Conservation (phyloP, 306 rosid species). For the Dicorynia guianensis region DNA sequence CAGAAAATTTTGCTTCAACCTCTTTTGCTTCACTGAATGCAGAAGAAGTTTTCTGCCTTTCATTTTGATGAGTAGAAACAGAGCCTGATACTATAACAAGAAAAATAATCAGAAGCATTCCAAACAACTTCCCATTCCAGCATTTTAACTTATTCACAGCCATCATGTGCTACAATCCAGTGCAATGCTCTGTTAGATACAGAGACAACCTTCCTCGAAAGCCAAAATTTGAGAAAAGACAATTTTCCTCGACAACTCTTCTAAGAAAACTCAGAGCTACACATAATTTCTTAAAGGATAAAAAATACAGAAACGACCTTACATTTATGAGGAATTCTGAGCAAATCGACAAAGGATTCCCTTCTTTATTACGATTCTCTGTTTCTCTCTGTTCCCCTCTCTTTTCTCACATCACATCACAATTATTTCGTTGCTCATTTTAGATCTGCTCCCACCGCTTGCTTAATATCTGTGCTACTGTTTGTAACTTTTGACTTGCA, state of each 20-base stretch:
- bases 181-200: no score
- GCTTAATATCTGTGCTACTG: no score
- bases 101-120: conserved; percentile 39
- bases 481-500: no score
- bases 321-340: no score
- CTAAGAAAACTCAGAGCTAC: neutral
- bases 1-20: conserved; percentile 22
- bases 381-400: no score
- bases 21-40: neutral
- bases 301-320: no score
- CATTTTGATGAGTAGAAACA: conserved; percentile 45
- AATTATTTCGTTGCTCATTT: no score
- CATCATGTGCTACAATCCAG: neutral
- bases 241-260: neutral
- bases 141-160: conserved; percentile 24
- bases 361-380: no score
- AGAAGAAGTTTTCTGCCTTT: conserved; percentile 41
- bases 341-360: no score
- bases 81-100: conserved; percentile 43
- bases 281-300: no score
- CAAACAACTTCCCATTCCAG: conserved; percentile 44
- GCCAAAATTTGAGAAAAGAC: neutral
- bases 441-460: no score
- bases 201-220: neutral
- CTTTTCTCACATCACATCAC: no score